A percentile compares a stretch with the other conserved stretches of the same genome.
phyloP scores from a whole-genome alignment of 768 basidiomycete genomes.

The Xanthoconium stramineum region DNA sequence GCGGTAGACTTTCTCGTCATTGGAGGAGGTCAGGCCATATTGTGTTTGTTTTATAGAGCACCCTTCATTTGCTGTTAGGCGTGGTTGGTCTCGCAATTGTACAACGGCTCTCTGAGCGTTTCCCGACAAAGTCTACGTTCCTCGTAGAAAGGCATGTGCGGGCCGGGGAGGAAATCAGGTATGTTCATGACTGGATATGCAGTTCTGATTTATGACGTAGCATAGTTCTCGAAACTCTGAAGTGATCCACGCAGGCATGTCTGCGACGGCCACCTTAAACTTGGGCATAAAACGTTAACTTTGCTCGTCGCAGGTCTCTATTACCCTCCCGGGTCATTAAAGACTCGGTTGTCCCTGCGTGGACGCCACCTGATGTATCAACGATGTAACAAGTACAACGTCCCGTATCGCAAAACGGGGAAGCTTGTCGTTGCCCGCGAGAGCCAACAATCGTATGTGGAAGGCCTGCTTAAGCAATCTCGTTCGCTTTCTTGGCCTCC shows the following conservation, averaged over 20 bases:
- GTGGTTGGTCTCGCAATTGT: conserved; percentile 87
- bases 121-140: conserved; percentile 68
- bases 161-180: conserved; percentile 89
- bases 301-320: conserved; percentile 57
- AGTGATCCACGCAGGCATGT: conserved; percentile 83
- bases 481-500: conserved; percentile 49
- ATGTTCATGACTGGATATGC: neutral
- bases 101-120: conserved; percentile 60
- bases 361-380: conserved; percentile 84
- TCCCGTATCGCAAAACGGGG: conserved; percentile 72
- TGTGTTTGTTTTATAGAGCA: neutral
- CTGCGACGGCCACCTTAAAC: neutral
- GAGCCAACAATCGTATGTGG: conserved; percentile 67
- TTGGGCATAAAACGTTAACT: neutral
- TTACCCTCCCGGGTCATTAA: conserved; percentile 79
- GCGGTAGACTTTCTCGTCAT: conserved; percentile 82
- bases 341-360: conserved; percentile 81
- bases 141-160: conserved; percentile 74
- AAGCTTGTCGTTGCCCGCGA: conserved; percentile 86
- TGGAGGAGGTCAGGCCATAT: conserved; percentile 63
- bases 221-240: conserved; percentile 88
- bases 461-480: conserved; percentile 63
- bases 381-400: conserved; percentile 57
- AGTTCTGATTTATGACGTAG: neutral
- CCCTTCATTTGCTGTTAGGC: conserved; percentile 39